Evolutionary conservation across 2,329 filamentous ascomycete genomes (phyloP).

Genomic region (Claviceps spartinae): DNA sequence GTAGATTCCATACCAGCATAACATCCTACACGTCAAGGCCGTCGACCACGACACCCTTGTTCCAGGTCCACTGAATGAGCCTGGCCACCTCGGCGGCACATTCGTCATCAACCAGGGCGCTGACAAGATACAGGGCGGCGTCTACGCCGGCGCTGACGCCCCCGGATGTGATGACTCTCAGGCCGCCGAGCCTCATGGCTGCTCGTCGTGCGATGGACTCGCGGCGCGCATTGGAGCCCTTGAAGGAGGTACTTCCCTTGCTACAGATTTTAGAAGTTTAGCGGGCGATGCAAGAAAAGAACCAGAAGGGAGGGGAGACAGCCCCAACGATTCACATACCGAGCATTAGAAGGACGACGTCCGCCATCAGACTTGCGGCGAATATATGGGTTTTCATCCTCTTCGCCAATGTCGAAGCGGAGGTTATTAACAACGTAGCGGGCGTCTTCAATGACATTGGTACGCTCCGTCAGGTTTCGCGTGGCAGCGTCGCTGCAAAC

Average conservation of each 20-base stretch:
- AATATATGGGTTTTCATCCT: slow-evolving; percentile 75
- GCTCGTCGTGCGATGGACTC: slow-evolving; percentile 71
- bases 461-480: slow-evolving; percentile 59
- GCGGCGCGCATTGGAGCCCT: slow-evolving; percentile 57
- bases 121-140: slow-evolving; percentile 73
- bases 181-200: slow-evolving; percentile 56
- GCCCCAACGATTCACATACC: slow-evolving; percentile 27
- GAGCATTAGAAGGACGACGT: slow-evolving; percentile 45
- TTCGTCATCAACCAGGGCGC: slow-evolving; percentile 66
- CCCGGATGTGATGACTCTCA: slow-evolving; percentile 66
- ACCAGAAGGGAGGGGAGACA: too few species aligned
- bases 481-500: slow-evolving; percentile 62
- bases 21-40: slow-evolving; percentile 59
- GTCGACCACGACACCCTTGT: slow-evolving; percentile 73
- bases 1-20: slow-evolving; percentile 13
- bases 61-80: slow-evolving; percentile 70
- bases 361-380: slow-evolving; percentile 57
- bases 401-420: slow-evolving; percentile 69
- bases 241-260: slow-evolving; percentile 76
- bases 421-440: slow-evolving; percentile 87
- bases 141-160: slow-evolving; percentile 71
- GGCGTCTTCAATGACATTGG: slow-evolving; percentile 67
- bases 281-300: too few species aligned
- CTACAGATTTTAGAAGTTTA: slow-evolving; percentile 21
- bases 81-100: slow-evolving; percentile 63